Conservation (phyloP, 1,284 basidiomycete genomes). For the Naganishia sp. region DNA sequence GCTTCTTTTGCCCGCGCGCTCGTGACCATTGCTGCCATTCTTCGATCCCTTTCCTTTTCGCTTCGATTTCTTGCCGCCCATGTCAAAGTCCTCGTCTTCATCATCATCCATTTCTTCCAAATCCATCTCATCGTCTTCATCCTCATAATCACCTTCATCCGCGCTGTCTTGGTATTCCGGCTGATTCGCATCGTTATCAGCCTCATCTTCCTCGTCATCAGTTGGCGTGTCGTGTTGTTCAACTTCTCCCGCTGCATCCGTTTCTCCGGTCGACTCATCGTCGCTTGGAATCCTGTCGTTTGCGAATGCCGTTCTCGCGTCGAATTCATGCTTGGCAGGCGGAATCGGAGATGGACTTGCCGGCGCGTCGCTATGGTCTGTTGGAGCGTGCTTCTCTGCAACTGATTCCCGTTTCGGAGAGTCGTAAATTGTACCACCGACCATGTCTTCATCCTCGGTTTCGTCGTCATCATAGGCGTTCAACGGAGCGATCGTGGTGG, state of each 20-base stretch:
- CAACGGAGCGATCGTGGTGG: neutral
- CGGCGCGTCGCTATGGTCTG: neutral
- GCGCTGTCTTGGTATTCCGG: conserved; percentile 42
- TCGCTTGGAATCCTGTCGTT: conserved; percentile 18
- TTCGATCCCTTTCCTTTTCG: conserved; percentile 35
- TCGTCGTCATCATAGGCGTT: conserved; percentile 22
- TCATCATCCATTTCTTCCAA: conserved; percentile 41
- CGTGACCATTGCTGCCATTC: conserved; percentile 36
- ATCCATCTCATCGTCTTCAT: conserved; percentile 40
- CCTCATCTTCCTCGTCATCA: conserved; percentile 29
- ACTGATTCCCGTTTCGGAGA: conserved; percentile 17
- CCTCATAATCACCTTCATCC: conserved; percentile 41
- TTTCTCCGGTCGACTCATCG: conserved; percentile 8
- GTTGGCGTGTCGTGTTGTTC: conserved; percentile 35
- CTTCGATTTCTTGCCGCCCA: conserved; percentile 43
- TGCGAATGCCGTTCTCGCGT: neutral
- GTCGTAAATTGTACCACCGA: conserved; percentile 24
- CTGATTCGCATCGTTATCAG: conserved; percentile 36
- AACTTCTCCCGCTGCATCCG: conserved; percentile 17
- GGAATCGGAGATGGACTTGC: conserved; percentile 12
- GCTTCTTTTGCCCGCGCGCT: conserved; percentile 35
- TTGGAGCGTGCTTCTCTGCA: neutral
- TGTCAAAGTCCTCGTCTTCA: conserved; percentile 44
- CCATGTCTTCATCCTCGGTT: conserved; percentile 24
- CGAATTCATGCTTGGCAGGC: conserved; percentile 13